Evolutionary conservation across 495 filamentous ascomycete species (phyloP).

Genomic region (Trichoderma gamsii): DNA sequence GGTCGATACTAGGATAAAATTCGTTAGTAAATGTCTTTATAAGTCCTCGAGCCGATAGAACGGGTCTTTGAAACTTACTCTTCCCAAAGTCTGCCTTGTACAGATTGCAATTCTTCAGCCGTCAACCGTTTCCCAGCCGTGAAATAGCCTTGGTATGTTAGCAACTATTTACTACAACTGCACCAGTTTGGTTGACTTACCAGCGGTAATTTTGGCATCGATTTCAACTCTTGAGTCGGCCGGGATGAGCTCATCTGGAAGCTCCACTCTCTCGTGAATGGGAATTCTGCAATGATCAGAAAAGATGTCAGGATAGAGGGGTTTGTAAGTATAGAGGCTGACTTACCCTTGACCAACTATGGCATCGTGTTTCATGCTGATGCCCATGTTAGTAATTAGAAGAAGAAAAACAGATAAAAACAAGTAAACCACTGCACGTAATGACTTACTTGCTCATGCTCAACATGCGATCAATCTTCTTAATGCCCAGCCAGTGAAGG

Average conservation of each 20-base stretch:
- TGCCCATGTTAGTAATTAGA: constrained; percentile 21
- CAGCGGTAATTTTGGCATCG: constrained; percentile 96
- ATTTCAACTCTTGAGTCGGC: constrained; percentile 95
- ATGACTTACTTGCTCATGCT: constrained; percentile 87
- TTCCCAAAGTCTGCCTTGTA: constrained; percentile 90
- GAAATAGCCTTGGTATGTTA: constrained; percentile 51
- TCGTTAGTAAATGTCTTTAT: not conserved
- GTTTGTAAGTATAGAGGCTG: constrained; percentile 12
- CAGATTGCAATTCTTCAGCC: constrained; percentile 73
- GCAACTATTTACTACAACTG: not conserved
- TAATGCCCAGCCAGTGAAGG: constrained; percentile 96
- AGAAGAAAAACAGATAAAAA: constrained; percentile 15
- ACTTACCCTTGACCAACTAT: constrained; percentile 84
- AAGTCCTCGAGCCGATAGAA: not conserved
- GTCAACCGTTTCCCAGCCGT: constrained; percentile 91
- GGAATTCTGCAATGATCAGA: constrained; percentile 55
- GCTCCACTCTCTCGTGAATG: constrained; percentile 86
- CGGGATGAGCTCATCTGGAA: constrained; percentile 91
- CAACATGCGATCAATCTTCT: constrained; percentile 97
- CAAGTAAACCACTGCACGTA: not conserved
- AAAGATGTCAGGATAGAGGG: not conserved
- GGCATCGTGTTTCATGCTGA: constrained; percentile 95
- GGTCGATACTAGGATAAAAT: constrained; percentile 39
- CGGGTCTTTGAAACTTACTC: constrained; percentile 46
- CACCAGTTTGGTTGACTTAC: constrained; percentile 53